These are phyloP conservation scores for Chytridiales sp. DNA, from an alignment of 371 early-diverging fungal species.

Conservation along the genomic window DNA sequence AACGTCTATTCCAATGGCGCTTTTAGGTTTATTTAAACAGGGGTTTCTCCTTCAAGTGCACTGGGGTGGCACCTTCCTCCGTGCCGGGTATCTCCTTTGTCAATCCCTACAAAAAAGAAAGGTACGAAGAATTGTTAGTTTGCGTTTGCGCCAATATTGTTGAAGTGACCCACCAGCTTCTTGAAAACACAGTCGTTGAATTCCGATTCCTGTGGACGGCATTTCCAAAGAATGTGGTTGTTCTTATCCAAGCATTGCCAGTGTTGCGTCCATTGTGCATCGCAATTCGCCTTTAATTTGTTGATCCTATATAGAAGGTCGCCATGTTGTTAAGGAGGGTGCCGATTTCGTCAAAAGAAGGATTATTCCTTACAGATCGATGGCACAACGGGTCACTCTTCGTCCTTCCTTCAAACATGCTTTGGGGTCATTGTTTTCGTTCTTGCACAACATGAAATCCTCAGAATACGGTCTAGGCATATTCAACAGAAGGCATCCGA, in stretches of 20 bases:
- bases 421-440: constrained; percentile 82
- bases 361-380: constrained; percentile 71
- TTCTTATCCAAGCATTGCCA: constrained; percentile 91
- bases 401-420: constrained; percentile 92
- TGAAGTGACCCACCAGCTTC: constrained; percentile 66
- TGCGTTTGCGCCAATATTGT: not conserved
- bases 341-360: constrained; percentile 7
- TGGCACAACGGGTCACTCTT: constrained; percentile 92
- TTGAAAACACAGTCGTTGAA: constrained; percentile 91
- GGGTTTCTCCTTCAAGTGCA: constrained; percentile 74
- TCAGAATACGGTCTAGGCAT: constrained; percentile 67
- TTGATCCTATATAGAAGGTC: constrained; percentile 56
- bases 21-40: constrained; percentile 52
- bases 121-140: not conserved
- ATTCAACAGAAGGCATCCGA: not conserved
- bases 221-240: constrained; percentile 82
- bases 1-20: too few relatives aligned
- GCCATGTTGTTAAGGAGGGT: not conserved
- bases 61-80: constrained; percentile 63
- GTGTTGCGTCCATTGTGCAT: constrained; percentile 81
- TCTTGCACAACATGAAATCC: constrained; percentile 96
- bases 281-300: constrained; percentile 89
- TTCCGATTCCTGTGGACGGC: constrained; percentile 76
- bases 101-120: constrained; percentile 55
- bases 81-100: constrained; percentile 79